Percentiles rank a stretch among this genome's conserved stretches.
Evolutionary conservation across 306 rosid species (phyloP).

Genomic region (Begonia loranthoides): DNA sequence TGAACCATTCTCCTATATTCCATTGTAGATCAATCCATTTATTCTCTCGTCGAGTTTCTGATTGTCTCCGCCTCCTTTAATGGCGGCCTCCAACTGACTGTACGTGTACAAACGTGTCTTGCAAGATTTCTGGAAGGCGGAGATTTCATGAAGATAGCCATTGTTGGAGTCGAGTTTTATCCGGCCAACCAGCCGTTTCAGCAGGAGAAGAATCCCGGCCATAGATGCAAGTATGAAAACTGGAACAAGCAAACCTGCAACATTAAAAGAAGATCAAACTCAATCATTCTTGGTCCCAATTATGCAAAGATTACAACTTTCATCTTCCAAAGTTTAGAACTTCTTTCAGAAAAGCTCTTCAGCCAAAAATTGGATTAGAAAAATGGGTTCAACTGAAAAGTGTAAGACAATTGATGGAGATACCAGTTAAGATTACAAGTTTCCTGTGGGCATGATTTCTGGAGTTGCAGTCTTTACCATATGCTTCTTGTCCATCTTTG

Average conservation of each 20-base stretch:
- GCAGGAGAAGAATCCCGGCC: conserved; percentile 39
- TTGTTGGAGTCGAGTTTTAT: conserved; percentile 31
- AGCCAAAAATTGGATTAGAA: too few species aligned
- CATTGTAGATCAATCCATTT: conserved; percentile 48
- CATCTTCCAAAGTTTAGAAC: not conserved
- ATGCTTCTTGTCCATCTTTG: conserved; percentile 44
- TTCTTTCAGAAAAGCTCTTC: not conserved
- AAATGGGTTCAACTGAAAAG: too few species aligned
- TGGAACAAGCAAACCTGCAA: conserved; percentile 77
- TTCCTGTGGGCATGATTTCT: conserved; percentile 38
- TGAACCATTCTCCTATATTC: conserved; percentile 60
- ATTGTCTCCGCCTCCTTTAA: conserved; percentile 42
- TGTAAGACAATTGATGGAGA: not conserved
- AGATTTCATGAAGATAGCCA: conserved; percentile 33
- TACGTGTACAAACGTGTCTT: conserved; percentile 48
- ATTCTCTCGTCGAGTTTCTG: conserved; percentile 35
- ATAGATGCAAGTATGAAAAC: conserved; percentile 52
- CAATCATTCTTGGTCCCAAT: too few species aligned
- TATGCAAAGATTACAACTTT: not conserved
- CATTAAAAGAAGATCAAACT: conserved; percentile 7
- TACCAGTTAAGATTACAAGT: conserved; percentile 55
- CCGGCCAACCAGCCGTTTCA: conserved; percentile 34
- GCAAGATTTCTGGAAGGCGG: conserved; percentile 45
- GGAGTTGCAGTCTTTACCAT: conserved; percentile 47
- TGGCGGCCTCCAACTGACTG: conserved; percentile 68